Base-by-base conservation (phyloP, 1,284 basidiomycete species). In the Rhodotorula sp. region DNA sequence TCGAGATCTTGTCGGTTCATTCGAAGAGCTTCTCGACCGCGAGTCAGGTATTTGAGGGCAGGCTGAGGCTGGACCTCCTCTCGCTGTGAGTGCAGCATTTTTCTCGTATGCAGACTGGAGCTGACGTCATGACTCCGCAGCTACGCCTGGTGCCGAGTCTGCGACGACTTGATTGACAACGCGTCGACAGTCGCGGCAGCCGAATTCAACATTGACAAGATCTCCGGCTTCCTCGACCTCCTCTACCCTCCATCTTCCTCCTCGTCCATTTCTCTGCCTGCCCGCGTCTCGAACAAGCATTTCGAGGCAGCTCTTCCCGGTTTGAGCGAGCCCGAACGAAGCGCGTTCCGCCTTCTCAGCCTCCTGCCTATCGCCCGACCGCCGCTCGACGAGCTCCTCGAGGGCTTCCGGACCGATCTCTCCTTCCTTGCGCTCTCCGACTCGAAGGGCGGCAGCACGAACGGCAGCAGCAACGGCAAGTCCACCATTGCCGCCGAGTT, bases 391-490 rank as follows among this genome's bases (percentile, higher is more conserved):
- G 82, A 83, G 60, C 77, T 83, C 32, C 77, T 81, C 44, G 72
- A 77, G 24, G 82, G 81, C 0, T 82, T 81, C 71, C 76, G 77
- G 30, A 80, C 80, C 62, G 82, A 83, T 66, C 67, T 81, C 9
- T 51, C 53, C 27, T 68, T 74, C 59, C 55, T 71, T 47, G 59
- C 70, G 27, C 39, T 51, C 32, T 19, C 47, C n/a, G 62, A 44
- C 39, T 10, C 13, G 13, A 44, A 44, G 39, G 39, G 39, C 11
- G 39, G 13, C 7, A 8, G 55, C 27, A 39, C 51, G 27, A 30
- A 60, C 30, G 15, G 55, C 48, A 22, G 22, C 48, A 19, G 44
- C 2, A 6, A 17, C 29, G n/a, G 27, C n/a, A 24, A 36, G 13
- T 39, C 55, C 11, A n/a, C 20, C 29, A 19, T 17, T 1, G 17